Evolutionary conservation across 306 rosid genomes (phyloP).

Genomic region (Fragaria iinumae): DNA sequence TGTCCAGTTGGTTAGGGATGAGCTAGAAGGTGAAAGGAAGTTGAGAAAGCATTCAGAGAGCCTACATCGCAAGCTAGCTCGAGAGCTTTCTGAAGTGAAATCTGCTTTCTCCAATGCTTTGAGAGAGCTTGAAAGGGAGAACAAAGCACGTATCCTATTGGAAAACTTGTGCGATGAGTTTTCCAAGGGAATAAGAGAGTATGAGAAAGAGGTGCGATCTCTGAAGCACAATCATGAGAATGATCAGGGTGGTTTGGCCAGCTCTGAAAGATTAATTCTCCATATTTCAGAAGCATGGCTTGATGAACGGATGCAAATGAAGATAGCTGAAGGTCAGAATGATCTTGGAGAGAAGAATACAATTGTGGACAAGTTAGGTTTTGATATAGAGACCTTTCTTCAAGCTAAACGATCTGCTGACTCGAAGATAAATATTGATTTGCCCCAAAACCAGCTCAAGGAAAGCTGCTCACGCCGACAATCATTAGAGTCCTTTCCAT

Average conservation of each 20-base stretch:
- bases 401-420: constrained; percentile 51
- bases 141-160: constrained; percentile 57
- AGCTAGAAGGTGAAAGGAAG: constrained; percentile 69
- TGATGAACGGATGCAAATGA: constrained; percentile 78
- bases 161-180: constrained; percentile 83
- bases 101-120: constrained; percentile 50
- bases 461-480: constrained; percentile 43
- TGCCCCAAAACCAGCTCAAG: constrained; percentile 44
- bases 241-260: constrained; percentile 31
- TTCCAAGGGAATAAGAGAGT: constrained; percentile 67
- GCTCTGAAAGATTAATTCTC: constrained; percentile 52
- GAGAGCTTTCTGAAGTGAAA: constrained; percentile 58
- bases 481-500: constrained; percentile 59
- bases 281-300: constrained; percentile 90
- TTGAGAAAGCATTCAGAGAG: constrained; percentile 58
- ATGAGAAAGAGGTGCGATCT: constrained; percentile 57
- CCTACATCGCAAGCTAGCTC: constrained; percentile 56
- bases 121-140: constrained; percentile 74
- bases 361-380: constrained; percentile 67
- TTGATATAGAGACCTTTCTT: constrained; percentile 79
- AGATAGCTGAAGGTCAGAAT: constrained; percentile 32
- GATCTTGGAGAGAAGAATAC: constrained; percentile 41
- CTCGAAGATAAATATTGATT: constrained; percentile 30
- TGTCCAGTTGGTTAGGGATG: constrained; percentile 42
- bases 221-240: constrained; percentile 45